Evolutionary conservation across 1,139 yeast genomes (phyloP).

Genomic region (Debaryomycetaceae sp.): DNA sequence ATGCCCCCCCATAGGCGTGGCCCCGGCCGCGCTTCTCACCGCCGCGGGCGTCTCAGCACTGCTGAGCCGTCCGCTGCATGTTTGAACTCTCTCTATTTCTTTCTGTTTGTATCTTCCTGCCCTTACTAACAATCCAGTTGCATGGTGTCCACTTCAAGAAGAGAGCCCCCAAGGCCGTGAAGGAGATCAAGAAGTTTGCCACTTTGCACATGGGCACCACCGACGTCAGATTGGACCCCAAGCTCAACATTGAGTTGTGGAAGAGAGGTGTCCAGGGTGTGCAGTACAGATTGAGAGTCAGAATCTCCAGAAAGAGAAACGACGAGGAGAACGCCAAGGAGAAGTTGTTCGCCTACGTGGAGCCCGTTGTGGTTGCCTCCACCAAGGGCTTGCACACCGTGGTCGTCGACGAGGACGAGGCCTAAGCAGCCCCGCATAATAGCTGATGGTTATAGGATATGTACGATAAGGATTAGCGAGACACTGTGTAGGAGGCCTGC

Average conservation of each 20-base stretch:
- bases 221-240: constrained; percentile 99
- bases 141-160: constrained; percentile 99
- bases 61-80: background rate
- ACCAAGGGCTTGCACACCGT: constrained; percentile 97
- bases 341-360: constrained; percentile 97
- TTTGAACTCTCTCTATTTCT: constrained; percentile 1
- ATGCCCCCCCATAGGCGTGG: constrained; percentile 10
- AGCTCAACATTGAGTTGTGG: constrained; percentile 98
- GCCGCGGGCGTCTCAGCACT: constrained; percentile 3
- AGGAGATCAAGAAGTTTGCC: constrained; percentile 98
- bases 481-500: no score
- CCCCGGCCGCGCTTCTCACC: constrained; percentile 1
- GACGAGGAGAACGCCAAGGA: constrained; percentile 99
- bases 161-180: constrained; percentile 99
- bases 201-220: constrained; percentile 98
- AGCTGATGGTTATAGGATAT: constrained; percentile 6
- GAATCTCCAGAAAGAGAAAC: constrained; percentile 99
- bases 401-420: constrained; percentile 90
- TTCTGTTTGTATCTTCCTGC: constrained; percentile 1
- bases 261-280: constrained; percentile 99
- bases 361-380: constrained; percentile 91
- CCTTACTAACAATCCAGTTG: constrained; percentile 55
- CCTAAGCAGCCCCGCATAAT: constrained; percentile 44
- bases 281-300: constrained; percentile 96
- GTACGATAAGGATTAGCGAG: constrained; percentile 13